Evolutionary conservation across 495 filamentous ascomycete genomes (phyloP).

Genomic region (Mytilinidion resinicola): DNA sequence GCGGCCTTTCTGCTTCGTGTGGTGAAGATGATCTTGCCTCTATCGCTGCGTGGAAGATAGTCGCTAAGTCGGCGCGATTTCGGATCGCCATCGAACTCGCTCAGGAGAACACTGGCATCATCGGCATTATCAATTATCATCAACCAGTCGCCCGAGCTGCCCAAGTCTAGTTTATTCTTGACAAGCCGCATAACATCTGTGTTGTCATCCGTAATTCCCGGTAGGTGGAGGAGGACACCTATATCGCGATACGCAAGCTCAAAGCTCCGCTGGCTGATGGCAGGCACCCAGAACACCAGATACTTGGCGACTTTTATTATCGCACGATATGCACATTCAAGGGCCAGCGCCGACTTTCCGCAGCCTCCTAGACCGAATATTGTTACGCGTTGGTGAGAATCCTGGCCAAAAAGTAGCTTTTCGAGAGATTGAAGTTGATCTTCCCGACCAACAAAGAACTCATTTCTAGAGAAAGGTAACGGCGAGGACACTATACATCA

Average conservation of each 20-base stretch:
- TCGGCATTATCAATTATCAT: background rate
- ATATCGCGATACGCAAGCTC: background rate
- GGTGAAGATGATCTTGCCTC: constrained; percentile 16
- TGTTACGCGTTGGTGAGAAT: background rate
- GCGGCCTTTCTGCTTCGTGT: constrained; percentile 4
- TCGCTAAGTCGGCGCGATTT: background rate
- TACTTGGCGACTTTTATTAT: background rate
- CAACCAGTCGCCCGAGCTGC: background rate
- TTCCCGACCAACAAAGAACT: background rate
- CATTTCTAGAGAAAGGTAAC: background rate
- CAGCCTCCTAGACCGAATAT: background rate
- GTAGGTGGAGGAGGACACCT: background rate
- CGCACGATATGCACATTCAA: background rate
- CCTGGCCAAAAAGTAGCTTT: background rate
- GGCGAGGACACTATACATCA: background rate
- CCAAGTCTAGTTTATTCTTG: background rate
- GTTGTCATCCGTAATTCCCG: background rate
- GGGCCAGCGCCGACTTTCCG: background rate
- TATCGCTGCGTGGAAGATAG: constrained; percentile 15
- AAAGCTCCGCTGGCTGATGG: background rate
- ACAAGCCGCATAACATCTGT: background rate
- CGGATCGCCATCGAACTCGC: background rate
- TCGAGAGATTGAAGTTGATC: background rate
- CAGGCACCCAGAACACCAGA: background rate
- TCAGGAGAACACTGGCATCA: background rate